These are phyloP conservation scores for Blastomyces emzantsi DNA, from an alignment of 2,329 filamentous ascomycete species.

Conservation along the genomic window DNA sequence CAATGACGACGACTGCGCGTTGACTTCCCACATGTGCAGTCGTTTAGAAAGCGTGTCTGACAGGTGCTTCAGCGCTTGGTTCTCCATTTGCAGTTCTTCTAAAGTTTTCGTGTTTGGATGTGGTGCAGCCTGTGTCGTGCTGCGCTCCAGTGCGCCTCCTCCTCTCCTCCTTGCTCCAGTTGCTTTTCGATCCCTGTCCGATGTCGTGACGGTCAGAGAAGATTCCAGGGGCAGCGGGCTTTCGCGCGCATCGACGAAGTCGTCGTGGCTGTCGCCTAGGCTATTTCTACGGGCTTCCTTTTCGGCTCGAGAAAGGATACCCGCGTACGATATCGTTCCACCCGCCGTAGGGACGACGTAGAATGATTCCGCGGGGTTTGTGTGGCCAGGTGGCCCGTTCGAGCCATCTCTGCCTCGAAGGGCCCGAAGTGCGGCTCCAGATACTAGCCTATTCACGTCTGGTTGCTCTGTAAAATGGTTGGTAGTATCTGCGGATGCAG, in stretches of 20 bases:
- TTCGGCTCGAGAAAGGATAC: slow-evolving; percentile 57
- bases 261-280: slow-evolving; percentile 56
- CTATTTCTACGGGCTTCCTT: slow-evolving; percentile 37
- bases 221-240: slow-evolving; percentile 44
- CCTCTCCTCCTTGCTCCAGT: slow-evolving; percentile 31
- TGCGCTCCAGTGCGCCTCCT: slow-evolving; percentile 15
- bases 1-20: slow-evolving; percentile 77
- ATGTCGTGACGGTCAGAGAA: slow-evolving; percentile 38
- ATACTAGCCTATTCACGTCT: slow-evolving; percentile 76
- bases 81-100: slow-evolving; percentile 85
- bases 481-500: slow-evolving; percentile 32
- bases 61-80: slow-evolving; percentile 72
- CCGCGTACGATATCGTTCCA: slow-evolving; percentile 86
- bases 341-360: slow-evolving; percentile 91
- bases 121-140: slow-evolving; percentile 24
- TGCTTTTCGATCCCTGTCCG: slow-evolving; percentile 28
- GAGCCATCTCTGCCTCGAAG: slow-evolving; percentile 59
- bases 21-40: slow-evolving; percentile 87
- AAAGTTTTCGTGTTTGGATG: slow-evolving; percentile 52
- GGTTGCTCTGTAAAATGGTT: slow-evolving; percentile 47
- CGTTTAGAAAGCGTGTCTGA: slow-evolving; percentile 79
- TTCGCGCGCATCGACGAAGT: slow-evolving; percentile 83
- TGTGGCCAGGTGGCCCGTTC: slow-evolving; percentile 37
- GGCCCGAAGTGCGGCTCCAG: slow-evolving; percentile 71
- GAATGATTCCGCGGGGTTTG: slow-evolving; percentile 62